Conservation (phyloP, 2,329 filamentous ascomycete species). For the Colletotrichum sp. region DNA sequence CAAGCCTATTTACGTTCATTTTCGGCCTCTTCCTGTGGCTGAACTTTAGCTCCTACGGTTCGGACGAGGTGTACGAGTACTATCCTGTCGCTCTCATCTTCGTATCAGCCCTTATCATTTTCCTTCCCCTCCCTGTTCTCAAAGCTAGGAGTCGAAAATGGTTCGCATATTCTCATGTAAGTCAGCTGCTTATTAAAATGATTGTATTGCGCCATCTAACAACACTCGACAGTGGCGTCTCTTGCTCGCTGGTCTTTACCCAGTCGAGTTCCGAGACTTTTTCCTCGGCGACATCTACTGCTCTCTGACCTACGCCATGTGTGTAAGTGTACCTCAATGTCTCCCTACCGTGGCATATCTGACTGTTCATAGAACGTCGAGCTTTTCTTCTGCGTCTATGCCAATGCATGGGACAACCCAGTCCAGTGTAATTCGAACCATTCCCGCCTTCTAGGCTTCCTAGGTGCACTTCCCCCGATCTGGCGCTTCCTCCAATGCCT, state of each 20-base stretch:
- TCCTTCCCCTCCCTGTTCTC: constrained; percentile 76
- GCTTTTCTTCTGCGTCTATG: constrained; percentile 93
- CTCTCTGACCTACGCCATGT: constrained; percentile 88
- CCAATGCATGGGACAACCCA: constrained; percentile 76
- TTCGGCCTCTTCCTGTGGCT: constrained; percentile 86
- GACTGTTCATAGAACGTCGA: constrained; percentile 72
- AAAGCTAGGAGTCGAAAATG: constrained; percentile 81
- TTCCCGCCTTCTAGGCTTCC: constrained; percentile 84
- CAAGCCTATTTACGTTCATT: constrained; percentile 80
- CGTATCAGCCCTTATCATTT: constrained; percentile 70
- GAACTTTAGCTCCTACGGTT: constrained; percentile 78
- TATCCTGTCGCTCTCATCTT: constrained; percentile 84
- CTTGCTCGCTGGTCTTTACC: constrained; percentile 83
- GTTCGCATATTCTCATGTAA: constrained; percentile 87
- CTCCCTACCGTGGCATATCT: not conserved
- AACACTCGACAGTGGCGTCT: constrained; percentile 74
- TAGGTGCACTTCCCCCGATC: constrained; percentile 81
- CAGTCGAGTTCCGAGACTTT: constrained; percentile 96
- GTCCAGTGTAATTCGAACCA: constrained; percentile 83
- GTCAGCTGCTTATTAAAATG: constrained; percentile 33
- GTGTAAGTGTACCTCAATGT: constrained; percentile 61
- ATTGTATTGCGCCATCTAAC: not conserved
- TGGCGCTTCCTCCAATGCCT: constrained; percentile 93
- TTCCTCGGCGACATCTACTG: constrained; percentile 98
- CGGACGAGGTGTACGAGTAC: constrained; percentile 76